phyloP scores from a whole-genome alignment of 345 rosid species.

The Gossypium raimondii region DNA sequence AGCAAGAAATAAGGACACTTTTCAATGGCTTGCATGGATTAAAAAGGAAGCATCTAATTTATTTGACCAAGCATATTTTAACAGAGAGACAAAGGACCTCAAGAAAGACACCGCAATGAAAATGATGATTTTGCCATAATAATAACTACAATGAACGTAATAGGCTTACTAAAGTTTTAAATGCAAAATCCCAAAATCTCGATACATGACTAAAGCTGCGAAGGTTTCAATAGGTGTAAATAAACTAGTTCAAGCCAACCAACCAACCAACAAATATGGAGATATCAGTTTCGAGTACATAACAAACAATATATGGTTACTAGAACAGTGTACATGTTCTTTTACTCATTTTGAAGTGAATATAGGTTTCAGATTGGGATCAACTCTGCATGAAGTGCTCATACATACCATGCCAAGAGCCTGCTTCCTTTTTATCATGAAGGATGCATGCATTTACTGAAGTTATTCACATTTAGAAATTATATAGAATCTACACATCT shows the following conservation, averaged over 20 bases:
- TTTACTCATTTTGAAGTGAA: background rate
- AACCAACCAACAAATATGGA: background rate
- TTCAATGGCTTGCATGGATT: too few species aligned
- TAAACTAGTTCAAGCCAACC: background rate
- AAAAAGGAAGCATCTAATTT: too few species aligned
- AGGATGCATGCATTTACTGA: background rate
- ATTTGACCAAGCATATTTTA: background rate
- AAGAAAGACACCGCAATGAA: background rate
- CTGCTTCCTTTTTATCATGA: background rate
- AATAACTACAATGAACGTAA: background rate
- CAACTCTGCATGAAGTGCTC: background rate
- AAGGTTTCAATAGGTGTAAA: conserved; percentile 9
- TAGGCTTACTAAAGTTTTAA: background rate
- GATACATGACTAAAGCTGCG: background rate
- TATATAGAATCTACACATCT: background rate
- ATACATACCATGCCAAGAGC: background rate
- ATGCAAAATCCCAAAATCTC: background rate
- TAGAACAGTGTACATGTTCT: background rate
- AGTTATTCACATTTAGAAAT: conserved; percentile 3
- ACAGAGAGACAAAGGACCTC: background rate
- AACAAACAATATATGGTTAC: background rate
- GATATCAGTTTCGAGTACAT: background rate
- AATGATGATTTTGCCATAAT: too few species aligned
- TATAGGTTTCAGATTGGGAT: background rate
- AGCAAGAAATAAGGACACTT: background rate